Conservation (phyloP, 2,329 filamentous ascomycete species). For the Epichloe glyceriae region DNA sequence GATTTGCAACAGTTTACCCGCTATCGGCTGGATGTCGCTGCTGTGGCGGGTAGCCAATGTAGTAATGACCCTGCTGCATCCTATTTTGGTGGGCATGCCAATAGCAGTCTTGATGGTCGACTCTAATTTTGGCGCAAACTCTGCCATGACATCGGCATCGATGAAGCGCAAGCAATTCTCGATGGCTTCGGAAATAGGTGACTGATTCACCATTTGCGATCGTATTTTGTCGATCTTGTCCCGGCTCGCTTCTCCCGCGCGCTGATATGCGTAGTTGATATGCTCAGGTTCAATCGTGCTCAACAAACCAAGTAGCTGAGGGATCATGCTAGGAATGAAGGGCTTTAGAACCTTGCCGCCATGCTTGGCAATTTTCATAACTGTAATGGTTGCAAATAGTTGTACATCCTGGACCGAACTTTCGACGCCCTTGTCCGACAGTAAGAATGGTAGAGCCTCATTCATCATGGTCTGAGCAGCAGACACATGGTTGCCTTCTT, state of each 20-base stretch:
- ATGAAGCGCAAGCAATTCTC: conserved; percentile 77
- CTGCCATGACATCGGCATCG: conserved; percentile 64
- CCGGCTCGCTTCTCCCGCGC: conserved; percentile 73
- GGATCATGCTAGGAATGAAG: conserved; percentile 70
- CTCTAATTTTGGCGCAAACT: conserved; percentile 60
- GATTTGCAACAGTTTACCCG: conserved; percentile 61
- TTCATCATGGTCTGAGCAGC: conserved; percentile 69
- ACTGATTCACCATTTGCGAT: conserved; percentile 67
- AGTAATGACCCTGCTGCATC: conserved; percentile 72
- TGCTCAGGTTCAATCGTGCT: conserved; percentile 81
- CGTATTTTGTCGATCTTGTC: conserved; percentile 85
- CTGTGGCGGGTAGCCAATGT: conserved; percentile 73
- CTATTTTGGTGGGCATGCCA: conserved; percentile 87
- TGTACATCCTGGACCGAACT: conserved; percentile 82
- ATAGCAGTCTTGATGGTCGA: conserved; percentile 73
- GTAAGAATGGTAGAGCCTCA: conserved; percentile 77
- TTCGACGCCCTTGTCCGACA: conserved; percentile 81
- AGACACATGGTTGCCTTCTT: conserved; percentile 59
- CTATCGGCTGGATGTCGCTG: conserved; percentile 61
- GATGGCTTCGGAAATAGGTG: conserved; percentile 84
- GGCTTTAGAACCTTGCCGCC: conserved; percentile 65
- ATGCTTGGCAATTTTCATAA: conserved; percentile 83
- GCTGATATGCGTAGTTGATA: conserved; percentile 86
- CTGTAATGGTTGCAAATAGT: conserved; percentile 65
- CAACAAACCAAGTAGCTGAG: conserved; percentile 66